Percentiles rank a stretch among this genome's conserved stretches.
Conservation (phyloP, 2,329 filamentous ascomycete genomes). For the Aspergillus sp. region DNA sequence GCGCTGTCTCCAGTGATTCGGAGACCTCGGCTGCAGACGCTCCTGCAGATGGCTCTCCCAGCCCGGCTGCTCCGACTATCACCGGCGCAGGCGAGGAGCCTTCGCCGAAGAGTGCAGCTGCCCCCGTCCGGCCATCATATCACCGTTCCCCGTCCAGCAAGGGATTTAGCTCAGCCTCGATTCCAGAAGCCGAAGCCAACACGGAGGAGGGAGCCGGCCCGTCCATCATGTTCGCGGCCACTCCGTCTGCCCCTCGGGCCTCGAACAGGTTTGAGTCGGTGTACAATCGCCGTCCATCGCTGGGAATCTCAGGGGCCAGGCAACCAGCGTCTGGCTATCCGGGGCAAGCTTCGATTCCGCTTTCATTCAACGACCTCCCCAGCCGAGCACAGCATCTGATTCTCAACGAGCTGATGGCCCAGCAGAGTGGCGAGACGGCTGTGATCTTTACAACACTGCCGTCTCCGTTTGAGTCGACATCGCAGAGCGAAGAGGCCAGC, state of each 20-base stretch:
- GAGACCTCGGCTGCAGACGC: neutral
- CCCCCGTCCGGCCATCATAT: slow-evolving; percentile 14
- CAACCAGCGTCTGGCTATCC: slow-evolving; percentile 40
- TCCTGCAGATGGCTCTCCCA: slow-evolving; percentile 4
- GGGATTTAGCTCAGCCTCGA: slow-evolving; percentile 60
- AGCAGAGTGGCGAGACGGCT: slow-evolving; percentile 59
- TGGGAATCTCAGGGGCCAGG: slow-evolving; percentile 15
- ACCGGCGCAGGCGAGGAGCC: slow-evolving; percentile 13
- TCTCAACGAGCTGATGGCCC: slow-evolving; percentile 70
- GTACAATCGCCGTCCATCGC: slow-evolving; percentile 24
- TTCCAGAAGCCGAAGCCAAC: slow-evolving; percentile 60
- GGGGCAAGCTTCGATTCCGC: slow-evolving; percentile 53
- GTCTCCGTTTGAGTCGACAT: slow-evolving; percentile 68
- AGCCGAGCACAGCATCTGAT: slow-evolving; percentile 79
- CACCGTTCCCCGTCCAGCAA: slow-evolving; percentile 26
- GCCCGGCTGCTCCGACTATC: slow-evolving; percentile 16
- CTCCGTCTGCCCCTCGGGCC: slow-evolving; percentile 24
- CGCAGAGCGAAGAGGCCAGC: slow-evolving; percentile 58
- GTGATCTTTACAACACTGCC: slow-evolving; percentile 78
- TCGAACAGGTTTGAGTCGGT: slow-evolving; percentile 26
- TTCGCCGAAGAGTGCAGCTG: slow-evolving; percentile 14
- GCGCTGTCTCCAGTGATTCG: neutral
- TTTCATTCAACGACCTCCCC: slow-evolving; percentile 80
- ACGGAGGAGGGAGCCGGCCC: slow-evolving; percentile 56
- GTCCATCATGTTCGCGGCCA: slow-evolving; percentile 64